Base-by-base conservation (phyloP, 2,329 filamentous ascomycete species). In the Ascochyta rabiei region DNA sequence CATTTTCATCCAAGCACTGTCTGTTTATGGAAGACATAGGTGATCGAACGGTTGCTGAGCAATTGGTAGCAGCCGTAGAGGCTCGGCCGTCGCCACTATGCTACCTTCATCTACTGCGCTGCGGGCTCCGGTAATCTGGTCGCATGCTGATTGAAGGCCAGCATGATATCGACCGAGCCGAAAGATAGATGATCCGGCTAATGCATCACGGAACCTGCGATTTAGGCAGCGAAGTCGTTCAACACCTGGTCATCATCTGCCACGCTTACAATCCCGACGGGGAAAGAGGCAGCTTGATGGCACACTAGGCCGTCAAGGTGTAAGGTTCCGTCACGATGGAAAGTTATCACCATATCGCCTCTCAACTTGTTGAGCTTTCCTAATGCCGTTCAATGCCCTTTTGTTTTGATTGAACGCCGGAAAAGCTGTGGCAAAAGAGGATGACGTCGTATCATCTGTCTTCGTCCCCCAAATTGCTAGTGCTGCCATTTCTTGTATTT, bases 381-480 rank as follows among this genome's bases (percentile, higher is more conserved):
- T 7, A 87, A 64, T 2, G 81, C 78, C 16, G 61, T 64, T 80
- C 66, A 57, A 88, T 79, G 54, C 76, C 78, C 1, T 13, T 65
- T n/a, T 57, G 62, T 59, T 83, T 82, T 2, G 77, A 76, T 0
- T 75, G 76, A 80, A 87, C 82, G 55, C 82, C 83, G 59, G 87
- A 86, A 80, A 87, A 80, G 72, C 85, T 86, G 66, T 87, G 84
- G 60, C 84, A 87, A 70, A 88, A 85, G 4, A 88, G 63, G 16
- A 88, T 67, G 35, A 86, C 12, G 58, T 88, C 79, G 62, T 80
- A 87, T 54, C 74, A 79, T 19, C 77, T 67, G 28, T 72, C 61
- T 0, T 41, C 21, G 1, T 44, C 31, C 6, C 16, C 1, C 23
- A 28, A 28, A 12, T 28, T 13, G 28, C 10, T 16, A 28, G 3